These are phyloP conservation scores for Chlorella sp. DNA, from an alignment of 139 green algal species.

Conservation along the genomic window DNA sequence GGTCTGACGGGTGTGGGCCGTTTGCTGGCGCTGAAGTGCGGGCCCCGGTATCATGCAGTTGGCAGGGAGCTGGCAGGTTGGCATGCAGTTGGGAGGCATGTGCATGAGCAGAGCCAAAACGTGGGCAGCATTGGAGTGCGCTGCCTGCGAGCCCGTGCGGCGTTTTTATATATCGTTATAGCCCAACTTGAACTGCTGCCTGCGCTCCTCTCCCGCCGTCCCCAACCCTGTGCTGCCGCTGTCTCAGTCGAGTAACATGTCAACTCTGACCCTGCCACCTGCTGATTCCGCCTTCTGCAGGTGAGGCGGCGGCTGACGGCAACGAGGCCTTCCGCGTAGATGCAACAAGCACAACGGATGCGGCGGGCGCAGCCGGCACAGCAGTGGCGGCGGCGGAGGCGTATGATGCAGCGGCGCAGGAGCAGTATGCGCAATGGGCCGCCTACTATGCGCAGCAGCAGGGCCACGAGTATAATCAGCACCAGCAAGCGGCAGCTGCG, in stretches of 20 bases:
- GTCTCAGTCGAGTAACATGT: too few species aligned
- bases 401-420: constrained; percentile 1
- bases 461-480: constrained; percentile 10
- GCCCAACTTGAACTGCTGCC: neutral
- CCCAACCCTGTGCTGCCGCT: too few species aligned
- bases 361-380: neutral
- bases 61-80: too few species aligned
- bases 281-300: neutral
- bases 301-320: neutral
- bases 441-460: constrained; percentile 17
- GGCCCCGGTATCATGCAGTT: too few species aligned
- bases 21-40: too few species aligned
- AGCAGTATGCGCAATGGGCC: constrained; percentile 5
- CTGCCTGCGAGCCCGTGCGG: too few species aligned
- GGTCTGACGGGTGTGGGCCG: too few species aligned
- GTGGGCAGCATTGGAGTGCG: too few species aligned
- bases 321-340: constrained; percentile 49
- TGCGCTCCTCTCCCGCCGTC: neutral
- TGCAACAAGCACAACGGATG: constrained; percentile 19
- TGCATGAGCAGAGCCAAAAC: too few species aligned
- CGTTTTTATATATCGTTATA: too few species aligned
- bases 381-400: neutral
- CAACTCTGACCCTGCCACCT: neutral
- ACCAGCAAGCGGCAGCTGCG: constrained; percentile 4
- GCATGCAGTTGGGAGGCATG: too few species aligned